Conservation (phyloP, 1,284 basidiomycete species). For the Xanthoconium separans region DNA sequence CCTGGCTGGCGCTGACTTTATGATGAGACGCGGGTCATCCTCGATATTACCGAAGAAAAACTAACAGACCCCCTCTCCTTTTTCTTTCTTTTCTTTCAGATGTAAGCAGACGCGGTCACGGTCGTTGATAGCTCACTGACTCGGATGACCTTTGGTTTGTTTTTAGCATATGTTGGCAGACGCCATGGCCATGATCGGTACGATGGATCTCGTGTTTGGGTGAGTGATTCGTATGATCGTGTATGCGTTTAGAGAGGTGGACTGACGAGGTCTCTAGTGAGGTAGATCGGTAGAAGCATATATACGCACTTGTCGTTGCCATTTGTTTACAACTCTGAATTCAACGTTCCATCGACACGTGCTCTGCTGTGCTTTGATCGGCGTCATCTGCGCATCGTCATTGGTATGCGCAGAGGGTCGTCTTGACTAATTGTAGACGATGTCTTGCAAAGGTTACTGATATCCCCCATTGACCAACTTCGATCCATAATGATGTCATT, state of each 20-base stretch:
- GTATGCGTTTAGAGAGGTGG: not conserved
- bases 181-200: slow-evolving; percentile 91
- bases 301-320: slow-evolving; percentile 5
- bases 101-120: slow-evolving; percentile 39
- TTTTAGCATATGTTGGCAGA: slow-evolving; percentile 86
- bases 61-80: not conserved
- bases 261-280: slow-evolving; percentile 24
- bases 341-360: slow-evolving; percentile 2
- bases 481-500: no score
- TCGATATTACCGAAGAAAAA: not conserved
- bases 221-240: slow-evolving; percentile 41
- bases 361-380: no score
- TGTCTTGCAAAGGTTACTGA: no score
- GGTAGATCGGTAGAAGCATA: slow-evolving; percentile 36
- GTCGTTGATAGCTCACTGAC: slow-evolving; percentile 29
- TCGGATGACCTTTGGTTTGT: slow-evolving; percentile 18
- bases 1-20: slow-evolving; percentile 90
- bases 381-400: no score
- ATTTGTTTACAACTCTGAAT: slow-evolving; percentile 8
- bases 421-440: no score
- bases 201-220: slow-evolving; percentile 89
- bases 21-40: slow-evolving; percentile 76
- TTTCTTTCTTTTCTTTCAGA: slow-evolving; percentile 38
- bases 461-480: no score
- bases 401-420: no score